phyloP scores from a whole-genome alignment of 2,329 filamentous ascomycete genomes.

The Didymella sp. region DNA sequence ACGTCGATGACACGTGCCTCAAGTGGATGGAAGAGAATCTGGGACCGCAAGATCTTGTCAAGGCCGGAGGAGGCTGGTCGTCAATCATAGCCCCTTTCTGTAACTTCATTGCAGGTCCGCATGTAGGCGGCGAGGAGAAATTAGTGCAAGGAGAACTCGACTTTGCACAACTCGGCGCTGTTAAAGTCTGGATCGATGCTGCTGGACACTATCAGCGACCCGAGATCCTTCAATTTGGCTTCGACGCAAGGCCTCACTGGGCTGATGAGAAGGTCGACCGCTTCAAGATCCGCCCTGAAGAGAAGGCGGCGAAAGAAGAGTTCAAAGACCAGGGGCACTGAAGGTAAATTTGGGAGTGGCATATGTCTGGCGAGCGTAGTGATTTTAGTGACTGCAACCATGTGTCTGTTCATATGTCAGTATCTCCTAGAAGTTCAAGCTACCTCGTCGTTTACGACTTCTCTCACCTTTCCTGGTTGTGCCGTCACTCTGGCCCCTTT shows the following conservation, averaged over 20 bases:
- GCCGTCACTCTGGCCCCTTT: neutral
- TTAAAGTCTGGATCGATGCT: conserved; percentile 51
- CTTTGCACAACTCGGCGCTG: conserved; percentile 39
- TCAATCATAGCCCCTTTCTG: conserved; percentile 48
- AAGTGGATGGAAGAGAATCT: conserved; percentile 51
- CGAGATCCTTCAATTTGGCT: conserved; percentile 45
- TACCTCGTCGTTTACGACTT: neutral
- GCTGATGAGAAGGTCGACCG: conserved; percentile 40
- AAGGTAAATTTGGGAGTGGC: neutral
- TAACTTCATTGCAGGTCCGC: conserved; percentile 44
- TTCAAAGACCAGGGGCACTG: conserved; percentile 11
- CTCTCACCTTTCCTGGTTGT: neutral
- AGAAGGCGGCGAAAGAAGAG: conserved; percentile 22
- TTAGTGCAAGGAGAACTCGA: conserved; percentile 47
- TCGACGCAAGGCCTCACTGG: conserved; percentile 41
- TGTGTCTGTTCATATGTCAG: neutral
- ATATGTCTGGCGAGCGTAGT: neutral
- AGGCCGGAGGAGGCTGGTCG: conserved; percentile 47
- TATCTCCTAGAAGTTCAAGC: neutral
- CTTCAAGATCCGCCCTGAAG: conserved; percentile 25
- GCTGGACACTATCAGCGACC: conserved; percentile 48
- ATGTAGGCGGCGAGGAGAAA: conserved; percentile 45
- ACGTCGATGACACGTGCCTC: conserved; percentile 53
- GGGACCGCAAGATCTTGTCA: conserved; percentile 44
- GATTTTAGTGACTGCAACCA: neutral